phyloP scores from a whole-genome alignment of 805 yeast genomes.

The Millerozyma miso region DNA sequence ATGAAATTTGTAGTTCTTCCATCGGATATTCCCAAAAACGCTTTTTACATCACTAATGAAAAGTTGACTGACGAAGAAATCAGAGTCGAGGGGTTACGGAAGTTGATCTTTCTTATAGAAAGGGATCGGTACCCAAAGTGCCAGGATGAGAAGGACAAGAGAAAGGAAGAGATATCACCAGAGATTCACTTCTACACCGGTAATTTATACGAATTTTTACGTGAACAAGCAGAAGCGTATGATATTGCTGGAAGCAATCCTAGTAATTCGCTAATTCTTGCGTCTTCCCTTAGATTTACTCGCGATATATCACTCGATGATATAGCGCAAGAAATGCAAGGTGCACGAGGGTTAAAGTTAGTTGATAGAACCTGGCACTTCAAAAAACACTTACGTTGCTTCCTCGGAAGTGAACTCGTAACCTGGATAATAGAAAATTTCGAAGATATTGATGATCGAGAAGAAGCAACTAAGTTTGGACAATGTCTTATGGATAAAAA shows the following conservation, averaged over 20 bases:
- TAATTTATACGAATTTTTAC: conserved; percentile 62
- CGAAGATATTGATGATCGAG: conserved; percentile 74
- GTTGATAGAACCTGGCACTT: conserved; percentile 90
- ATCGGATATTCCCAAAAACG: conserved; percentile 58
- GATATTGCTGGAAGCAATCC: conserved; percentile 35
- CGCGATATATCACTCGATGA: conserved; percentile 47
- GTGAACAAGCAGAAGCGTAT: conserved; percentile 41
- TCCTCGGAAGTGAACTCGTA: conserved; percentile 81
- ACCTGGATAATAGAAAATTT: conserved; percentile 79
- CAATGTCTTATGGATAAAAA: conserved; percentile 69
- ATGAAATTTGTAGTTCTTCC: conserved; percentile 86
- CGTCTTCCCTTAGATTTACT: conserved; percentile 37
- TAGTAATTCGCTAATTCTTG: conserved; percentile 22
- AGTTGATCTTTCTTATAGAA: conserved; percentile 59
- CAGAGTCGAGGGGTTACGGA: conserved; percentile 85
- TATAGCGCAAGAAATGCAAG: conserved; percentile 64
- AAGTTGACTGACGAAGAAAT: conserved; percentile 76
- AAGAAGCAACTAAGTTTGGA: conserved; percentile 79
- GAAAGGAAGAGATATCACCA: conserved; percentile 52
- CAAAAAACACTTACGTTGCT: conserved; percentile 70
- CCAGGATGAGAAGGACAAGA: conserved; percentile 21
- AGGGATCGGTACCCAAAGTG: conserved; percentile 43
- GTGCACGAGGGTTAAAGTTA: conserved; percentile 52
- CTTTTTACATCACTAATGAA: conserved; percentile 50
- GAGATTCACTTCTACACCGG: conserved; percentile 89